These are phyloP conservation scores for Bertia moriformis DNA, from an alignment of 2,329 filamentous ascomycete species.

Conservation along the genomic window DNA sequence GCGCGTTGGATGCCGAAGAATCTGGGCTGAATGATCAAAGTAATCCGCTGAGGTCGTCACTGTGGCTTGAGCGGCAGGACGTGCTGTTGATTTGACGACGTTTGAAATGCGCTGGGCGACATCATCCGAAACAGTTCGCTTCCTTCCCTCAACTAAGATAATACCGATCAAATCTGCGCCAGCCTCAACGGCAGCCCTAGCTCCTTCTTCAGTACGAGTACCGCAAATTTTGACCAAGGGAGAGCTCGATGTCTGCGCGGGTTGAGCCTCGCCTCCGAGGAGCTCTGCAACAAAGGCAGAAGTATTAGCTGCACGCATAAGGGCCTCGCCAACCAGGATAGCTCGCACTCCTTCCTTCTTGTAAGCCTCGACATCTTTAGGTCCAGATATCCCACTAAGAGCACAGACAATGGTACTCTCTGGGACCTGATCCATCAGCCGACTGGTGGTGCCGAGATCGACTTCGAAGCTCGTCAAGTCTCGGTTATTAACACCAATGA, in stretches of 20 bases:
- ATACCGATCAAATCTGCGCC: conserved; percentile 89
- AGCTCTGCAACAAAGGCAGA: conserved; percentile 71
- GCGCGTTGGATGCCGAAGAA: conserved; percentile 34
- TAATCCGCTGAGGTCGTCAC: conserved; percentile 60
- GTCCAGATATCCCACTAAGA: conserved; percentile 79
- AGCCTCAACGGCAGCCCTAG: conserved; percentile 64
- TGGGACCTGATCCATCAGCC: conserved; percentile 74
- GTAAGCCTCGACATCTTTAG: conserved; percentile 78
- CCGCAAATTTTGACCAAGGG: conserved; percentile 90
- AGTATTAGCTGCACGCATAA: conserved; percentile 82
- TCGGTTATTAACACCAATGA: conserved; percentile 94
- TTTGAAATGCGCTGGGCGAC: conserved; percentile 69
- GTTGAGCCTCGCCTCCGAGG: conserved; percentile 42
- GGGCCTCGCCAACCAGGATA: conserved; percentile 83
- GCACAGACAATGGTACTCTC: conserved; percentile 80
- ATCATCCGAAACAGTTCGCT: conserved; percentile 66
- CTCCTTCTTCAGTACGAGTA: conserved; percentile 69
- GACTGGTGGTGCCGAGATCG: conserved; percentile 79
- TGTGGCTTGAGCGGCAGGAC: conserved; percentile 7
- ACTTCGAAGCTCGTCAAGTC: conserved; percentile 95
- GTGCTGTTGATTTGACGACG: conserved; percentile 45
- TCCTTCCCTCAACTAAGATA: conserved; percentile 70
- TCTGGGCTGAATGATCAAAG: conserved; percentile 12
- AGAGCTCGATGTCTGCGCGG: conserved; percentile 19
- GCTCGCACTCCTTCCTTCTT: conserved; percentile 81